Evolutionary conservation across 2,329 filamentous ascomycete species (phyloP).

Genomic region (Chaetomium strumarium): DNA sequence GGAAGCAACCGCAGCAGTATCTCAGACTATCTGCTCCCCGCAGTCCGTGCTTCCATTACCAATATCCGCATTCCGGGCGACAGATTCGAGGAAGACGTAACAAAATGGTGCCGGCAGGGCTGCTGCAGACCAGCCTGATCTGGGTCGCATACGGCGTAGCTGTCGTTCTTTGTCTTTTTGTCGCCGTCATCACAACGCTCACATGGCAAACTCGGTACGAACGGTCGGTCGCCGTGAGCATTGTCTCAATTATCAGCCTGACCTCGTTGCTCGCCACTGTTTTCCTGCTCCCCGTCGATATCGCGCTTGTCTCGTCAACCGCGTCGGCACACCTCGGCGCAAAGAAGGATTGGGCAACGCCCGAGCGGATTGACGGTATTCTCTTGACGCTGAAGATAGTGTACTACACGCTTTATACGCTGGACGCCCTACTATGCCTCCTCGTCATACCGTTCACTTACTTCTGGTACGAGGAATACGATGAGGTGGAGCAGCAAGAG

Average conservation of each 20-base stretch:
- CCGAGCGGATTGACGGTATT: slow-evolving; percentile 70
- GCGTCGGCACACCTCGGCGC: slow-evolving; percentile 66
- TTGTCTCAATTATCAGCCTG: slow-evolving; percentile 80
- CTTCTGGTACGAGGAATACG: slow-evolving; percentile 97
- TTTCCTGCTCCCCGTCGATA: slow-evolving; percentile 87
- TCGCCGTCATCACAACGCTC: slow-evolving; percentile 80
- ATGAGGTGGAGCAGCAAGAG: slow-evolving; percentile 79
- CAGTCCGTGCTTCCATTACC: too few species aligned
- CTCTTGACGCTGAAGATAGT: slow-evolving; percentile 75
- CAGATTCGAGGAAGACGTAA: background rate
- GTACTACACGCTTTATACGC: slow-evolving; percentile 87
- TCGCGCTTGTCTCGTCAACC: slow-evolving; percentile 89
- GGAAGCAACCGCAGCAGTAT: background rate
- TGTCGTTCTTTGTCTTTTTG: slow-evolving; percentile 66
- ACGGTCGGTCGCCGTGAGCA: slow-evolving; percentile 72
- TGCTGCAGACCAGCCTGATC: slow-evolving; percentile 84
- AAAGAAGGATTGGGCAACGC: slow-evolving; percentile 94
- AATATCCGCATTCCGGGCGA: background rate
- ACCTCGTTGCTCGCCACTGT: slow-evolving; percentile 86
- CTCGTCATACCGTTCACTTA: slow-evolving; percentile 91
- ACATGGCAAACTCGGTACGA: slow-evolving; percentile 87
- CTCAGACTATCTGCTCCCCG: background rate
- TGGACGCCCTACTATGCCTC: slow-evolving; percentile 85
- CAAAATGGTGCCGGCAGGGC: slow-evolving; percentile 38
- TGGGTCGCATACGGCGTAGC: slow-evolving; percentile 91